Percentiles rank a stretch among this genome's conserved stretches.
Evolutionary conservation across 2,329 filamentous ascomycete species (phyloP).

Genomic region (Albifimbria verrucaria): DNA sequence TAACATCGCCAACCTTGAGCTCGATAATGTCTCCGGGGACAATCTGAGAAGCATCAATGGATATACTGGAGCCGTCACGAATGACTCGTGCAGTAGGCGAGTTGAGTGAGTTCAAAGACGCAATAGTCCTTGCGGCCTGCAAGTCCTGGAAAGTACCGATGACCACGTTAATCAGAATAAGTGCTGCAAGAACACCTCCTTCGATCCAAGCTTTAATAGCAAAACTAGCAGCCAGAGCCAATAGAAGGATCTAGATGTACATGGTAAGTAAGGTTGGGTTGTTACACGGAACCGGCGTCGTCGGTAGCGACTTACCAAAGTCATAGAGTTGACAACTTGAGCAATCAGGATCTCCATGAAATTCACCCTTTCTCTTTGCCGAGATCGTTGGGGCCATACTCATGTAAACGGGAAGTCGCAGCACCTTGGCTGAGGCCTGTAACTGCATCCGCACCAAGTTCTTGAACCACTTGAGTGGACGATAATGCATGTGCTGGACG

Average conservation of each 20-base stretch:
- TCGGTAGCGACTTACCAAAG: conserved; percentile 32
- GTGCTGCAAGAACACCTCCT: conserved; percentile 48
- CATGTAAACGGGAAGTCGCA: conserved; percentile 44
- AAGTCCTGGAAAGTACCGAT: conserved; percentile 44
- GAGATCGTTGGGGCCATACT: conserved; percentile 56
- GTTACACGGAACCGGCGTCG: neutral
- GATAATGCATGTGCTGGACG: conserved; percentile 53
- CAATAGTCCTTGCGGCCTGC: conserved; percentile 38
- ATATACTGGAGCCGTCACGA: conserved; percentile 30
- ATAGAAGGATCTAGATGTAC: conserved; percentile 42
- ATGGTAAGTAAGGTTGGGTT: neutral
- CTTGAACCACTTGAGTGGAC: conserved; percentile 42
- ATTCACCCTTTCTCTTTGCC: conserved; percentile 42
- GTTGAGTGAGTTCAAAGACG: conserved; percentile 32
- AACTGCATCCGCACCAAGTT: conserved; percentile 49
- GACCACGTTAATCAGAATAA: conserved; percentile 50
- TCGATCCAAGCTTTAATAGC: conserved; percentile 52
- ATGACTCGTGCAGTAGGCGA: conserved; percentile 35
- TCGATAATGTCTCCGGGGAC: conserved; percentile 54
- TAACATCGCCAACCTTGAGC: conserved; percentile 49
- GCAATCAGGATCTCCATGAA: conserved; percentile 55
- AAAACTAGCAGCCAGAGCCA: conserved; percentile 56
- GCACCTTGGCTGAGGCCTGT: conserved; percentile 51
- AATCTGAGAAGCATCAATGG: conserved; percentile 32
- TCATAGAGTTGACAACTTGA: conserved; percentile 60